These are phyloP conservation scores for Bipolaris cookei DNA, from an alignment of 2,329 filamentous ascomycete species.

Conservation along the genomic window DNA sequence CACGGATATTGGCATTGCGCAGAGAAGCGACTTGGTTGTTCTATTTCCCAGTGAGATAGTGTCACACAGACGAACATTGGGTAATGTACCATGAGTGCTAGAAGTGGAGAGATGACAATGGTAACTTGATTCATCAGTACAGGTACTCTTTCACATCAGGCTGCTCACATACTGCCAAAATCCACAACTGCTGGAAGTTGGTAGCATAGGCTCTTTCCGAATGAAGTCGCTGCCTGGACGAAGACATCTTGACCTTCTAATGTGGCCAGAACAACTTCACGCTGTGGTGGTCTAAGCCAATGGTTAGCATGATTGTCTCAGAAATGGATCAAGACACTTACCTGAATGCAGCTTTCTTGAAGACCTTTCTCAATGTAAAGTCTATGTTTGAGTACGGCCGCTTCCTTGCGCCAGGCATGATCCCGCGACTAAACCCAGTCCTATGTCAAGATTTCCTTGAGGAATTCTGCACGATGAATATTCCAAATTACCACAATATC, in stretches of 20 bases:
- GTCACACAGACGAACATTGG: background rate
- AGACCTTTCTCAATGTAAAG: constrained; percentile 75
- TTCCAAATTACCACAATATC: background rate
- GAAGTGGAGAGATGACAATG: constrained; percentile 84
- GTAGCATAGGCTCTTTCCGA: constrained; percentile 93
- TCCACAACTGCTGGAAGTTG: constrained; percentile 89
- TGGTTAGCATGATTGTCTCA: constrained; percentile 7
- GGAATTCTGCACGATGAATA: background rate
- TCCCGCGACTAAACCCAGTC: constrained; percentile 1
- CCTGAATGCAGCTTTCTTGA: constrained; percentile 77
- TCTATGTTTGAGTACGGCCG: constrained; percentile 64
- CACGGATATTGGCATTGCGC: constrained; percentile 74
- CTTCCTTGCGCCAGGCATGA: constrained; percentile 43
- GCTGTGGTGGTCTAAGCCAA: constrained; percentile 72
- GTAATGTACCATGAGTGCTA: constrained; percentile 80
- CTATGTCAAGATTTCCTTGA: background rate
- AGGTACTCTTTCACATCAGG: background rate
- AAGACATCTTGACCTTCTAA: constrained; percentile 89
- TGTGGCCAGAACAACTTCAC: constrained; percentile 84
- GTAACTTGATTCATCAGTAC: constrained; percentile 65
- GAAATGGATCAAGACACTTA: constrained; percentile 43
- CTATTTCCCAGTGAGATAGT: constrained; percentile 51
- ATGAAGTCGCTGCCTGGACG: constrained; percentile 86
- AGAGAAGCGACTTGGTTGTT: constrained; percentile 91
- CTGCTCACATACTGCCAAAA: constrained; percentile 71